Percentiles rank a stretch among this genome's conserved stretches.
These are phyloP conservation scores for Colletotrichum lentis DNA, from an alignment of 2,329 filamentous ascomycete species.

Conservation along the genomic window DNA sequence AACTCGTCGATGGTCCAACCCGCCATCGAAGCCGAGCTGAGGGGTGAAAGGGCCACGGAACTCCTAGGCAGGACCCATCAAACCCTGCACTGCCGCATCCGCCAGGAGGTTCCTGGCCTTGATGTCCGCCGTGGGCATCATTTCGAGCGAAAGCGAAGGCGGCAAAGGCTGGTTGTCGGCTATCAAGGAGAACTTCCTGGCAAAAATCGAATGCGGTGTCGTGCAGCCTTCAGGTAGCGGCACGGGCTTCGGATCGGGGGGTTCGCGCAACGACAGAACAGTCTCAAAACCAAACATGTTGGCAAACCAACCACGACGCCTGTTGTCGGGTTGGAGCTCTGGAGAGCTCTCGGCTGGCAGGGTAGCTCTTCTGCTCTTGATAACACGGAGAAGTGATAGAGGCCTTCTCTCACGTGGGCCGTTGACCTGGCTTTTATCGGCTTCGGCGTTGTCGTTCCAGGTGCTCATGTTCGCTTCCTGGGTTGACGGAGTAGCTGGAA, in stretches of 20 bases:
- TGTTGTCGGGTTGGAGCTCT: conserved; percentile 1
- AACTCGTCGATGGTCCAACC: conserved; percentile 53
- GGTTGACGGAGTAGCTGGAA: conserved; percentile 34
- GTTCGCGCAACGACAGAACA: conserved; percentile 23
- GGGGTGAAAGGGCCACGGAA: conserved; percentile 56
- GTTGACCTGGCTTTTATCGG: not conserved
- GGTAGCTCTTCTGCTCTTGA: conserved; percentile 3
- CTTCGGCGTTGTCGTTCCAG: conserved; percentile 25
- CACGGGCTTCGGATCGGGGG: conserved; percentile 33
- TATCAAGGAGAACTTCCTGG: conserved; percentile 52
- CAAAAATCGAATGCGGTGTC: conserved; percentile 56
- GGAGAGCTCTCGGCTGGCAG: not conserved
- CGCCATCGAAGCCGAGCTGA: conserved; percentile 56
- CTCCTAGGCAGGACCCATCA: conserved; percentile 44
- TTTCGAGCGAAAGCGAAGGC: conserved; percentile 44
- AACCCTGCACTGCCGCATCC: conserved; percentile 42
- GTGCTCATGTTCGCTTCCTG: conserved; percentile 36
- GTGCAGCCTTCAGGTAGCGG: conserved; percentile 48
- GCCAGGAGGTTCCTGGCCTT: conserved; percentile 50
- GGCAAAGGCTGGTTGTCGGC: conserved; percentile 47
- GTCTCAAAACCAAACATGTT: conserved; percentile 30
- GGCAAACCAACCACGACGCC: conserved; percentile 23
- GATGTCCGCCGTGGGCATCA: conserved; percentile 54
- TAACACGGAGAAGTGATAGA: not conserved
- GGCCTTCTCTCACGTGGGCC: not conserved